Evolutionary conservation across 2,329 filamentous ascomycete genomes (phyloP).

Genomic region (Sphaerostilbella broomeana): DNA sequence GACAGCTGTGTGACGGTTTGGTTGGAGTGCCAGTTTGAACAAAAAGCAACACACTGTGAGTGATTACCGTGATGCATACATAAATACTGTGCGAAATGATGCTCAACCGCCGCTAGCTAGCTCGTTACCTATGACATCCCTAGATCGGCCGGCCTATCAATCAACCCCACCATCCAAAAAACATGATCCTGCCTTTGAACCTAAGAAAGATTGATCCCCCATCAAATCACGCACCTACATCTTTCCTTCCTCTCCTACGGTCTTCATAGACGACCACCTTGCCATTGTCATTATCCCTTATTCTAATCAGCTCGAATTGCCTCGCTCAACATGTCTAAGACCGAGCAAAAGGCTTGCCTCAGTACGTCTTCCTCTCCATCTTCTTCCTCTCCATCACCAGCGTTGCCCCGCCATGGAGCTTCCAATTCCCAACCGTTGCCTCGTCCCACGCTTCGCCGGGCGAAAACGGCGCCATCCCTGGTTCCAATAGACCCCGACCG

Average conservation of each 20-base stretch:
- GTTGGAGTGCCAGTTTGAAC: constrained; percentile 6
- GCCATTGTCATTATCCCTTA: constrained; percentile 3
- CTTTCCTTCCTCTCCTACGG: constrained; percentile 11
- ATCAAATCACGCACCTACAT: constrained; percentile 26
- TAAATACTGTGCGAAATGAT: no score
- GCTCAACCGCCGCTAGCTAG: no score
- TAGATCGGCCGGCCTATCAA: neutral
- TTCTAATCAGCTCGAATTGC: constrained; percentile 2
- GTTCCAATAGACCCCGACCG: constrained; percentile 11
- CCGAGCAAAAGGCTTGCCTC: constrained; percentile 55
- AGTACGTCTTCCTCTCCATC: constrained; percentile 48
- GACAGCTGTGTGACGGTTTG: constrained; percentile 2
- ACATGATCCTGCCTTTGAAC: constrained; percentile 7
- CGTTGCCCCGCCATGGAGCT: constrained; percentile 18
- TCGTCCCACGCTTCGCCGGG: constrained; percentile 17
- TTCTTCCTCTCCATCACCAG: constrained; percentile 24
- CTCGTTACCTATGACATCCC: constrained; percentile 8
- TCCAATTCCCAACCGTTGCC: constrained; percentile 3
- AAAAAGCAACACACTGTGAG: no score
- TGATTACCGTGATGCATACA: no score
- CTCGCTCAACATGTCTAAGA: constrained; percentile 41
- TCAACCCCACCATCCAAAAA: constrained; percentile 16
- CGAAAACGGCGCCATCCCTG: constrained; percentile 17
- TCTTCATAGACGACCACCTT: constrained; percentile 2
- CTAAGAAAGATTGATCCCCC: constrained; percentile 12